Base-by-base conservation (phyloP, 83 land plant species). In the Picea mariana region DNA sequence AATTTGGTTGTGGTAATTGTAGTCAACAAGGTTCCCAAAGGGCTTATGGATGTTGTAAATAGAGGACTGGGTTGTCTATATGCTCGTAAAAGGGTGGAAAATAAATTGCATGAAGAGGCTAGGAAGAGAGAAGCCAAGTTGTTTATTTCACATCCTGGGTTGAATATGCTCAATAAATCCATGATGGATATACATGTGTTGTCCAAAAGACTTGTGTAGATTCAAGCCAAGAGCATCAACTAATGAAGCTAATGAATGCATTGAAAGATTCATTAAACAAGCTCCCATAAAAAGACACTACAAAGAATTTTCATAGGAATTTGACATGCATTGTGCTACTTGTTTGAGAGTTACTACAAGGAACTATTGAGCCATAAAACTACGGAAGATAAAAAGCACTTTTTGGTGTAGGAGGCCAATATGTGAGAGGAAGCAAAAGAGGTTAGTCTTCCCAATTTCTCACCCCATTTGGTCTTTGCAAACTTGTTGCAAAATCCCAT, bases 21-120 rank as follows among this genome's bases (percentile, higher is more conserved):
- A 76, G 88, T 69, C 15, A 90, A 89, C 47, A 82, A 60, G 69
- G 79, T 88, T 5, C 88, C 89, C 2, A 89, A 91, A 64, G 91
- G 92, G 1, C 77, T 91, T 63, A 73, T 84, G 13, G 92, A 93
- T 79, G 94, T 83, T 17, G 92, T 90, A n/a, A 81, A 83, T 27
- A 87, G 86, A 24, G 88, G 92, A 2, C 83, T 91, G 0, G 95
- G 95, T 4, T 93, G 91, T 59, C 83, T 91, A n/a, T 93, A 88
- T 81, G 92, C 87, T 7, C 67, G 94, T 24, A 90, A 92, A 61
- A 78, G 89, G 9, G 81, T 83, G 7, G 90, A 84, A 16, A 81
- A 84, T 21, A 88, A 87, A 49, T 80, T 89, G 12, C 81, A 84
- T 40, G 88, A 81, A 20, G 83, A 84, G 18, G 95, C 90, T 0